Evolutionary conservation across 2,329 filamentous ascomycete genomes (phyloP).

Genomic region (Emmonsiellopsis sp.): DNA sequence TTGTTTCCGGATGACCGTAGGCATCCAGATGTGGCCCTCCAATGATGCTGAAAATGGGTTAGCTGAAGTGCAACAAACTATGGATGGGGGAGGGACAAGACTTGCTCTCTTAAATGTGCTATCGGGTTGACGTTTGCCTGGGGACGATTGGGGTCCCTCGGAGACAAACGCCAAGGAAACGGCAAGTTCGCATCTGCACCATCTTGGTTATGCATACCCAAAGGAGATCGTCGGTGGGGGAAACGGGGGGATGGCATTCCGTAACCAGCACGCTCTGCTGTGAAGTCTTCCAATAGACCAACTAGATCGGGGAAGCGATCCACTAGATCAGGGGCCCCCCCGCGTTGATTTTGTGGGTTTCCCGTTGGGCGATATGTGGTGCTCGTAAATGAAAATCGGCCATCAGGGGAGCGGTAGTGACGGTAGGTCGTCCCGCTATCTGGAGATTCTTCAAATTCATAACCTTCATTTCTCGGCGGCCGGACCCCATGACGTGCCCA

Average conservation of each 20-base stretch:
- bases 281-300: no score
- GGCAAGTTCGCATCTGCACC: not conserved
- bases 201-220: not conserved
- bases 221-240: conserved; percentile 20
- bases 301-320: no score
- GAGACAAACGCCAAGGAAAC: conserved; percentile 29
- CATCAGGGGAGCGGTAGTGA: conserved; percentile 36
- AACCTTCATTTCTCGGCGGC: not conserved
- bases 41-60: not conserved
- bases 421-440: conserved; percentile 23
- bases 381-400: conserved; percentile 33
- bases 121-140: conserved; percentile 39
- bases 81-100: conserved; percentile 8
- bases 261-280: not conserved
- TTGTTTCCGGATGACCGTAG: conserved; percentile 2
- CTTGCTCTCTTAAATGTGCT: conserved; percentile 41
- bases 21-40: not conserved
- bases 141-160: conserved; percentile 43
- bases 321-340: no score
- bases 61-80: not conserved
- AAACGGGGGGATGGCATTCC: conserved; percentile 7
- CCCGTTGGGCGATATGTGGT: conserved; percentile 20
- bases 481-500: no score
- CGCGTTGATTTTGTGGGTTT: conserved; percentile 10
- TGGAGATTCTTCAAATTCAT: not conserved